Base-by-base conservation (phyloP, 352 stramenopile species). In the Globisporangium splendens region DNA sequence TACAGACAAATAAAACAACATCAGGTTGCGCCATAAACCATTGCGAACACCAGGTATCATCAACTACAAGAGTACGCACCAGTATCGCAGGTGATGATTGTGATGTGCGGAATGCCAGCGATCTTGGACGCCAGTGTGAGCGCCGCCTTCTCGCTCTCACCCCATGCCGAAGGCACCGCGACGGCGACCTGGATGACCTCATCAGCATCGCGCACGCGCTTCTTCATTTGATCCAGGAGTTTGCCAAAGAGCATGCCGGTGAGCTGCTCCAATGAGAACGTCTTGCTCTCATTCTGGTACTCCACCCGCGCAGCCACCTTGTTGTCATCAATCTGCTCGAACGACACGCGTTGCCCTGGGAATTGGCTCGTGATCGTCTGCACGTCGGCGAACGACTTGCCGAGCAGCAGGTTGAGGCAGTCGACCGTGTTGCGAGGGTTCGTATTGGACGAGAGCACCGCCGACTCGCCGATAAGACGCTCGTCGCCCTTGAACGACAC, bases 401-500 rank as follows among this genome's bases (percentile, higher is more conserved):
- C 84, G 22, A 92, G 59, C 20, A 89, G 66, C 57, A 87, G 60
- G 46, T 88, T 88, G 28, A 93, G 50, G 38, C 73, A 80, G 56
- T 84, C 70, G 44, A 95, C 63, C 8, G 84, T 96, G 75, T 95
- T 96, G 59, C 64, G 61, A 41, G 87, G 84, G 69, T 95, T 96
- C 22, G 84, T 93, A 58, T 75, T 89, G 48, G 88, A 80, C 33
- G 88, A 86, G 42, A 90, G 72, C 58, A 96, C 85, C n/a, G 85
- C 87, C 6, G 83, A 71, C 61, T 97, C 87, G 44, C 89, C 89
- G 28, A 96, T 66, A 17, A 95, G 77, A 0, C 87, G 74, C 70
- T 96, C 86, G 50, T 91, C 74, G 51, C 79, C 78, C 55, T 93
- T 95, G 58, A 96, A 96, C n/a, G 86, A 84, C 56, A 96, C 83